Base-by-base conservation (phyloP, 192 early-diverging fungal genomes). In the Coemansia sp. region DNA sequence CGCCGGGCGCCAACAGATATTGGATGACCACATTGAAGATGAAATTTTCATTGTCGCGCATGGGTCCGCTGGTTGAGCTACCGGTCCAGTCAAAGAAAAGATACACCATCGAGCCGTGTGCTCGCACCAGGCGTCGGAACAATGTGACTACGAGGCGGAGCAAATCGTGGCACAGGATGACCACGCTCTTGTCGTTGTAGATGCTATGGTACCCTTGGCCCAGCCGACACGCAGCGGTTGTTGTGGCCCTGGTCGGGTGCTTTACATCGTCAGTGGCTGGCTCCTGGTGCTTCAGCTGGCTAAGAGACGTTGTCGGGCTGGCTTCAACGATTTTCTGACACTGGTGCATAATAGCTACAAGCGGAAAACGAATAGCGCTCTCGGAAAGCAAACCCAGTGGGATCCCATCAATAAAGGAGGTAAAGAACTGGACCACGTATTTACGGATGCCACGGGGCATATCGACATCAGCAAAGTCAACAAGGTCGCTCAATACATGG, bases 1-100 rank as follows among this genome's bases (percentile, higher is more conserved):
- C 8, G 5, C 79, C 79, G 21, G 79, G 79, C 18, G 79, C 79
- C 49, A 81, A 34, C 31, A 81, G 59, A 25, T 81, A 72, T 67
- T 81, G 73, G 60, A 75, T 64, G 15, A 81, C 61, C 5, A 71
- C 43, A 46, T 71, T 73, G 46, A 81, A 46, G 20, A 81, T 72
- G 20, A 81, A 70, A 59, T 75, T 64, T 61, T 81, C 79, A 56
- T 68, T 73, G 40, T 70, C 79, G 23, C 72, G 42, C 33, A 68
- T 59, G 34, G 78, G 46, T 66, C 52, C 2, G 45, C 66, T 21
- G 33, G 6, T 10, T 7, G 20, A 34, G 35, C 62, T 49, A 58
- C 45, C 58, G 35, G 49, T 68, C 68, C 71, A 77, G 63, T 82
- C 81, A 26, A 82, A 76, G 28, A 82, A 77, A 62, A 82, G 59